Evolutionary conservation across 78 protist species (phyloP).

Genomic region (Dictyostelium discoideum): dicty_2.7 NC_007091.3:631501-632000

Average conservation of each 20-base stretch:
- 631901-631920: slow-evolving; percentile 48
- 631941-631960: neutral
- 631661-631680: neutral
- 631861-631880: neutral
- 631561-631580: slow-evolving; percentile 43
- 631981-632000: slow-evolving; percentile 62
- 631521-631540: slow-evolving; percentile 31
- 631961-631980: slow-evolving; percentile 65
- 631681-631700: neutral
- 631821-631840: slow-evolving; percentile 19
- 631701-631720: slow-evolving; percentile 34
- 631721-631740: neutral
- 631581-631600: slow-evolving; percentile 31
- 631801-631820: neutral
- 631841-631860: slow-evolving; percentile 4
- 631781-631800: slow-evolving; percentile 28
- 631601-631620: slow-evolving; percentile 46
- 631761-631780: slow-evolving; percentile 1
- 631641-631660: neutral
- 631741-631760: slow-evolving; percentile 29
- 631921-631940: slow-evolving; percentile 56
- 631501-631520: slow-evolving; percentile 53
- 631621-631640: slow-evolving; percentile 47
- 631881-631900: neutral
- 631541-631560: slow-evolving; percentile 7